Base-by-base conservation (phyloP, 2,329 filamentous ascomycete species). In the Teratosphaeria nubilosa region DNA sequence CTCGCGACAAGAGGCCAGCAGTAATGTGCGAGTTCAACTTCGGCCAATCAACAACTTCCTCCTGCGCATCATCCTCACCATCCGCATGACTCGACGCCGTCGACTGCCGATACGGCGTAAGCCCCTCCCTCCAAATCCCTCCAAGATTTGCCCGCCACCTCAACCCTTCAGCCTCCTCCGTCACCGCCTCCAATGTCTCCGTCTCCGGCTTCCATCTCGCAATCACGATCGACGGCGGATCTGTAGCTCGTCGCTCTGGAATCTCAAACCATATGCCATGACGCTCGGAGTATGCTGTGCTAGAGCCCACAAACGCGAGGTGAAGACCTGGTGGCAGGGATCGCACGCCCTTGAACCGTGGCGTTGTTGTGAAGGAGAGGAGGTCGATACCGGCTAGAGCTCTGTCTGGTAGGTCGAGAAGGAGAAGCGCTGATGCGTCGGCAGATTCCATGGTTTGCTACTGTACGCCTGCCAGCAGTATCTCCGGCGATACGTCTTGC, bases 201-300 rank as follows among this genome's bases (percentile, higher is more conserved):
- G 70, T 72, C 6, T 70, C 70, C 1, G 70, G 59, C 56, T 79
- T 73, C 84, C 83, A 86, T 72, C 77, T 80, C 69, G 82, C 79
- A 51, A 85, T 72, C 56, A 83, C 76, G 2, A 83, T 73, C 22
- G 72, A 69, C 27, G 34, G 57, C 2, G 58, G 51, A 3, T 57
- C 55, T 25, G 59, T 50, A 14, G 59, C 22, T 30, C 72, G 22
- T 51, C 34, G 10, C 55, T 53, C 56, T n/a, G 31, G 32, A 24
- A 85, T 74, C 54, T 78, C 75, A 66, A 85, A 81, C 84, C 84
- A 86, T 34, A 79, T 75, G 10, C 84, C 84, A 58, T 82, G 78
- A n/a, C 84, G 77, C 30, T 86, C 74, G 0, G 83, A 85, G 14
- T 84, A 75, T 2, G 79, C 80, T 54, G 78, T 76, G 57, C 81